phyloP scores from a whole-genome alignment of 306 rosid species.

The Glycine soja region DNA sequence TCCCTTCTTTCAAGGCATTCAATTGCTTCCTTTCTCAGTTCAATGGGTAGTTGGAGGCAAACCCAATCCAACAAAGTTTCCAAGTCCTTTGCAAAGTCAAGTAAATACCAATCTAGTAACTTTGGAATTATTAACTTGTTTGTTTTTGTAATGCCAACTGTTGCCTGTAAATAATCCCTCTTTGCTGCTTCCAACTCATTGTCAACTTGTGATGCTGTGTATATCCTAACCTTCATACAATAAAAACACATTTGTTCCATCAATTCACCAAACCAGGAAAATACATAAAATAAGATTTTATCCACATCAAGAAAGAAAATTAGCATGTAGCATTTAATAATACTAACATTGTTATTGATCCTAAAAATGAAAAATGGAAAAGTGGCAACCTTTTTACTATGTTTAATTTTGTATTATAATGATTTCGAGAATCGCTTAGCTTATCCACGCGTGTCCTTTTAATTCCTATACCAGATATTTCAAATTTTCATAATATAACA shows the following conservation, averaged over 20 bases:
- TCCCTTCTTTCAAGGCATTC: constrained; percentile 72
- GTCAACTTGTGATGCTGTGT: constrained; percentile 73
- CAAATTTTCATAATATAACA: neutral
- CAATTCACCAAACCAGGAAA: constrained; percentile 38
- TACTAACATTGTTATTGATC: neutral
- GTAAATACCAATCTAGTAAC: constrained; percentile 86
- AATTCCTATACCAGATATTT: neutral
- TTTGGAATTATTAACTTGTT: constrained; percentile 76
- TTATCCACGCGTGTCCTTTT: neutral
- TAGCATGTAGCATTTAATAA: neutral
- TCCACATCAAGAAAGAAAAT: constrained; percentile 31
- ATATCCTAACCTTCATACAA: constrained; percentile 78
- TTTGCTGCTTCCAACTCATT: constrained; percentile 83
- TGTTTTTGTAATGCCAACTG: constrained; percentile 70
- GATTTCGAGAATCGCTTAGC: neutral
- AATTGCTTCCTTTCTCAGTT: constrained; percentile 68
- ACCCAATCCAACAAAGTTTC: constrained; percentile 83
- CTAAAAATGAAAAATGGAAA: neutral
- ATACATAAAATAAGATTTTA: neutral
- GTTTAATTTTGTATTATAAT: neutral
- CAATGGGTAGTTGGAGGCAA: constrained; percentile 79
- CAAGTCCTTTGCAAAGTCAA: constrained; percentile 91
- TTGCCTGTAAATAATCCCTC: constrained; percentile 79
- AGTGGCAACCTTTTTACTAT: neutral
- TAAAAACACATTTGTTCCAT: constrained; percentile 27